Conservation (phyloP, 2,329 filamentous ascomycete species). For the Colletotrichum musae region DNA sequence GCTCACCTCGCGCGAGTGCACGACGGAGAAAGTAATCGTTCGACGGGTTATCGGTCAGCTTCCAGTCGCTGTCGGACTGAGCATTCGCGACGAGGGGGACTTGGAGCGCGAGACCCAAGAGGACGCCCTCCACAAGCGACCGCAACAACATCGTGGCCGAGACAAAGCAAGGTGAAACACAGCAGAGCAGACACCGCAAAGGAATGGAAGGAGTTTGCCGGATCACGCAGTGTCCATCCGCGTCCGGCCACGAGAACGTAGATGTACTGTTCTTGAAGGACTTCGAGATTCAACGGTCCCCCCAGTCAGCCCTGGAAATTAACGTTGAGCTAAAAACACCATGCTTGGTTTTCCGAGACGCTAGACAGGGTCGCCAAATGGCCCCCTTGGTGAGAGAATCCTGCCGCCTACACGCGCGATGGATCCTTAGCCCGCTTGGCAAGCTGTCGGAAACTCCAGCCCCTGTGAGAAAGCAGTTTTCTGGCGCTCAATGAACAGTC, state of each 20-base stretch:
- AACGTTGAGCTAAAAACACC: background rate
- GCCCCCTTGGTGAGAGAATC: background rate
- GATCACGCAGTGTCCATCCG: no score
- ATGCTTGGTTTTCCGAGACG: background rate
- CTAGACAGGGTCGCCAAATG: background rate
- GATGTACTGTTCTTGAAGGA: background rate
- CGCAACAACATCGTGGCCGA: background rate
- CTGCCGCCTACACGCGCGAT: background rate
- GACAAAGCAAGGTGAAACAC: background rate
- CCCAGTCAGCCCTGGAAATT: background rate
- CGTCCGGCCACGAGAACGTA: background rate
- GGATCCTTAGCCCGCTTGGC: slow-evolving; percentile 21
- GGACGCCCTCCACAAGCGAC: background rate
- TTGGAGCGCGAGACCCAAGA: background rate
- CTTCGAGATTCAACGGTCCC: background rate
- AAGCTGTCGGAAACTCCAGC: background rate
- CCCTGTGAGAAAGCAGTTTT: background rate
- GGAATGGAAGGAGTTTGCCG: background rate
- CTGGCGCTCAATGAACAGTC: background rate
- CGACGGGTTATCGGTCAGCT: slow-evolving; percentile 5
- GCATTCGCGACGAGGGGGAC: slow-evolving; percentile 4
- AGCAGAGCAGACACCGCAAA: background rate
- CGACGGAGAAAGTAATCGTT: slow-evolving; percentile 6
- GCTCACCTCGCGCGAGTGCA: background rate
- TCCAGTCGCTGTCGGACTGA: background rate